phyloP scores from a whole-genome alignment of 805 yeast genomes.

The Candida schatavii region DNA sequence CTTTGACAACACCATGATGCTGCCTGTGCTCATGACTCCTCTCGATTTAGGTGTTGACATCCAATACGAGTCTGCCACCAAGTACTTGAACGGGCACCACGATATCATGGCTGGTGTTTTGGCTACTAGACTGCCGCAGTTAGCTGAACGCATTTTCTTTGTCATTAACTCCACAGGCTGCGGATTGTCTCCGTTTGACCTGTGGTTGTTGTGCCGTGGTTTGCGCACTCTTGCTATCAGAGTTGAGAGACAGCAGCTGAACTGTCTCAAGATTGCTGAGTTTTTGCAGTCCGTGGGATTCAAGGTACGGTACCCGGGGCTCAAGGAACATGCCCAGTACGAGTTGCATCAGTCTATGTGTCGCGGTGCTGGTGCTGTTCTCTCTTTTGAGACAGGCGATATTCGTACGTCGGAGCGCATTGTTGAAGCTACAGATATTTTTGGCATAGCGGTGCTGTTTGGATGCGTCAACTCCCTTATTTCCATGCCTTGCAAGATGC shows the following conservation, averaged over 20 bases:
- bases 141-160: constrained; percentile 69
- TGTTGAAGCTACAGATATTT: constrained; percentile 72
- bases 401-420: constrained; percentile 63
- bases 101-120: constrained; percentile 95
- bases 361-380: constrained; percentile 85
- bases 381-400: constrained; percentile 84
- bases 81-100: constrained; percentile 91
- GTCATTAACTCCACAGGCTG: constrained; percentile 88
- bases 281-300: constrained; percentile 68
- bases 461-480: constrained; percentile 93
- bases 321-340: constrained; percentile 76
- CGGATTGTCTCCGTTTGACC: constrained; percentile 90
- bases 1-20: constrained; percentile 96
- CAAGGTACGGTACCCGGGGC: constrained; percentile 83
- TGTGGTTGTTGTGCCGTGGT: constrained; percentile 86
- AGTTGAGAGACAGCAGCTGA: constrained; percentile 82
- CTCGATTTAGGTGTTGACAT: constrained; percentile 85
- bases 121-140: constrained; percentile 60
- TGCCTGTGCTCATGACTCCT: constrained; percentile 83
- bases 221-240: constrained; percentile 84
- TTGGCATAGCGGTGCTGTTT: constrained; percentile 88
- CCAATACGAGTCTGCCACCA: constrained; percentile 92
- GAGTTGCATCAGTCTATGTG: constrained; percentile 75
- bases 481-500: constrained; percentile 93
- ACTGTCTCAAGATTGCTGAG: constrained; percentile 71